phyloP scores from a whole-genome alignment of 768 basidiomycete genomes.

The Sporobolomyces pararoseus region DNA sequence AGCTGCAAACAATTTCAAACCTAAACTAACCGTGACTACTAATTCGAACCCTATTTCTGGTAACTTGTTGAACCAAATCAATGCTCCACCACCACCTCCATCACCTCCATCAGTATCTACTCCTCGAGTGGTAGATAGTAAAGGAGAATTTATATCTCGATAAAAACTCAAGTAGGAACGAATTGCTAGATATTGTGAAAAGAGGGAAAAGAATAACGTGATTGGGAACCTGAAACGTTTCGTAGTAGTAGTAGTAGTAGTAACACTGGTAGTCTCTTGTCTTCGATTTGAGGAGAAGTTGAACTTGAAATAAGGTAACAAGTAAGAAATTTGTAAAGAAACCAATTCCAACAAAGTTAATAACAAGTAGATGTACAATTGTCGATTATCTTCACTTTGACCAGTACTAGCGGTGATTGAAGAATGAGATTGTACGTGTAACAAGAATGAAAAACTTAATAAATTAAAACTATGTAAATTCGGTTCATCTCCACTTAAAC shows the following conservation, averaged over 20 bases:
- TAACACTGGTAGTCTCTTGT: background rate
- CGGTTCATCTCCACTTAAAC: constrained; percentile 23
- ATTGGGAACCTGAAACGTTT: constrained; percentile 21
- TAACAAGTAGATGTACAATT: constrained; percentile 31
- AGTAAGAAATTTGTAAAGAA: constrained; percentile 32
- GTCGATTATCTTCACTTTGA: background rate
- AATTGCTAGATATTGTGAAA: constrained; percentile 19
- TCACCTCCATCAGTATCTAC: background rate
- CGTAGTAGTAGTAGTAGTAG: background rate
- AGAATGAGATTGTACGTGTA: constrained; percentile 28
- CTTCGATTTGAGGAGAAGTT: background rate
- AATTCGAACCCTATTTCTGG: constrained; percentile 33
- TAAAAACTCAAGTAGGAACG: constrained; percentile 7
- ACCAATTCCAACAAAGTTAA: constrained; percentile 15
- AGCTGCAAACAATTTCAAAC: constrained; percentile 4
- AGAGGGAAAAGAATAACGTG: constrained; percentile 19
- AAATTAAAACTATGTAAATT: constrained; percentile 24
- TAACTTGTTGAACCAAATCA: constrained; percentile 35
- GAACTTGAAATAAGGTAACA: constrained; percentile 13
- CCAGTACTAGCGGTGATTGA: background rate
- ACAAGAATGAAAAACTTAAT: constrained; percentile 37
- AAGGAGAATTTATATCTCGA: no score
- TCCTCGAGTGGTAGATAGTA: background rate
- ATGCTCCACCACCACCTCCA: constrained; percentile 3
- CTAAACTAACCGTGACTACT: background rate